phyloP scores from a whole-genome alignment of 2,329 filamentous ascomycete species.

The Ophidiomyces ophidiicola region DNA sequence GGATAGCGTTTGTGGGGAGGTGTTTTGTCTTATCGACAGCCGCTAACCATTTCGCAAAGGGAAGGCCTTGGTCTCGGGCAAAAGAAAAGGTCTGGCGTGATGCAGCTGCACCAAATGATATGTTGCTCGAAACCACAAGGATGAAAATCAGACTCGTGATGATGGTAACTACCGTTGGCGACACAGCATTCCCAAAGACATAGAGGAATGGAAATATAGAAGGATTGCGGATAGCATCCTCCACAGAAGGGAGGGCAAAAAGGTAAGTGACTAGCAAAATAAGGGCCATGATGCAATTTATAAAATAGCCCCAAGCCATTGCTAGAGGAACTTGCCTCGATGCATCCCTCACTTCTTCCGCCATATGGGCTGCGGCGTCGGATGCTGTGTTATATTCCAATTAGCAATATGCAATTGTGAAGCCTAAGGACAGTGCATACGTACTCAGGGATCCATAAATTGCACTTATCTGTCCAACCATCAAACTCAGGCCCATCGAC shows the following conservation, averaged over 20 bases:
- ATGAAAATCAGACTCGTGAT: conserved; percentile 26
- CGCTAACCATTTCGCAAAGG: conserved; percentile 24
- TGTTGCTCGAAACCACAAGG: conserved; percentile 22
- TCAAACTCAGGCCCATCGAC: conserved; percentile 25
- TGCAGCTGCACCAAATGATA: conserved; percentile 36
- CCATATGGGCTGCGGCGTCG: conserved; percentile 21
- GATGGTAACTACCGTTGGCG: conserved; percentile 25
- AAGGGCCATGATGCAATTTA: conserved; percentile 29
- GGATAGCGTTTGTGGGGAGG: conserved; percentile 22
- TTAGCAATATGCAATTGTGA: not conserved
- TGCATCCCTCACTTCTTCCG: conserved; percentile 32
- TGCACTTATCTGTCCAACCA: conserved; percentile 33
- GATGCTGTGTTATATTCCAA: conserved; percentile 11
- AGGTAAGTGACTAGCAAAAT: conserved; percentile 26
- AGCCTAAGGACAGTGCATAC: conserved; percentile 1
- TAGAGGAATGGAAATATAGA: conserved; percentile 30
- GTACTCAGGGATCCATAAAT: conserved; percentile 29
- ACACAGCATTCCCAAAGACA: conserved; percentile 38
- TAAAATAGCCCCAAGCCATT: conserved; percentile 25
- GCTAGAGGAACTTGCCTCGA: conserved; percentile 26
- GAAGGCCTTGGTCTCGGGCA: conserved; percentile 27
- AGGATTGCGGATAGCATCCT: conserved; percentile 22
- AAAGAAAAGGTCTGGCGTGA: conserved; percentile 16
- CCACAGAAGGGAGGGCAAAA: conserved; percentile 27
- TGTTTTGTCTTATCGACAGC: conserved; percentile 16